Evolutionary conservation across 257 asterid genomes (phyloP), one percentile per base, ranked within the genome.

Genomic region (Buddleja alternifolia): DNA sequence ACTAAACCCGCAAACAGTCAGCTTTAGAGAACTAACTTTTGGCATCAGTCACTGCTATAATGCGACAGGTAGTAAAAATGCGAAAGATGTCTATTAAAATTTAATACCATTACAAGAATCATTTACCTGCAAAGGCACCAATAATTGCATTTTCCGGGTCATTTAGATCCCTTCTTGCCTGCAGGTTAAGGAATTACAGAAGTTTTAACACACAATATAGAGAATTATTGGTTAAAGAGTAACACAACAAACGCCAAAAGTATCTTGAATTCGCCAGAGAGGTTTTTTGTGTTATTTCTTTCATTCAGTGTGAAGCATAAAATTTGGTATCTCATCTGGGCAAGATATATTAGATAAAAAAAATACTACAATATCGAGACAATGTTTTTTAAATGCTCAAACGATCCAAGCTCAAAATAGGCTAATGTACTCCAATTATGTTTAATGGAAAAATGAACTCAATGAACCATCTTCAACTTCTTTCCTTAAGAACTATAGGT

Each of bases 61-160:
- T 61, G 39, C 6, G 21, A 40, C 17, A 12, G 20, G 32, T 21
- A n/a, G 14, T 29, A 52, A 39, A 60, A 48, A 65, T 39, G 48
- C 9, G 57, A 68, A 54, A n/a, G 37, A 21, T 14, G 2, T 7
- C n/a, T 32, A 47, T 14, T 14, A 7, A 10, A 63, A 20, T 20
- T 37, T n/a, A 12, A 60, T 51, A 51, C 16, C 59, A 20, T 29
- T 5, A 29, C 3, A 29, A 29, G 2, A 29, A 45, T 19, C 8
- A 32, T 40, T 45, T 83, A 87, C 95, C 95, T 34, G 95, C 88
- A 85, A 87, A 76, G 41, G 95, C 95, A 60, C 92, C 92, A 61
- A 85, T 79, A 47, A 87, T 68, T 47, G 95, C 95, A 78, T 75
- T 85, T 76, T 87, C 95, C 24, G 86, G 65, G 74, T 78, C 95